These are phyloP conservation scores for Eimeria necatrix DNA, from an alignment of 169 alveolate species.

Conservation along the genomic window DNA sequence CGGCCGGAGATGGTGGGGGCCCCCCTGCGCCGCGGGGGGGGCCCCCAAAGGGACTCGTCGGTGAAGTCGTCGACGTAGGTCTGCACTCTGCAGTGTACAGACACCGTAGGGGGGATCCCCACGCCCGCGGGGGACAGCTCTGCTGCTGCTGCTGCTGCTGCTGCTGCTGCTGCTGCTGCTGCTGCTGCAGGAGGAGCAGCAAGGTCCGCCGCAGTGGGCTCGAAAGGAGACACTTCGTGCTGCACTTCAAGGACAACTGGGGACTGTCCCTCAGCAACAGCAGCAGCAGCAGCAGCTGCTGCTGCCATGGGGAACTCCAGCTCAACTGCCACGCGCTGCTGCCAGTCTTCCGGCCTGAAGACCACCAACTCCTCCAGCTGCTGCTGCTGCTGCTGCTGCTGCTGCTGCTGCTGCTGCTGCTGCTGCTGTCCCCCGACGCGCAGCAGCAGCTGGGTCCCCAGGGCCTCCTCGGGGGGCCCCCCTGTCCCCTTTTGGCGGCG, in stretches of 20 bases:
- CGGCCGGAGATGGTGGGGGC: not conserved
- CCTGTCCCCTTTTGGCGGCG: not conserved
- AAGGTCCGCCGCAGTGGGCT: not conserved
- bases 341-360: slow-evolving; percentile 36
- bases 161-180: not conserved
- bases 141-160: not conserved
- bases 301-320: slow-evolving; percentile 12
- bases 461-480: not conserved
- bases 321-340: not conserved
- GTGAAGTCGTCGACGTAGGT: slow-evolving; percentile 34
- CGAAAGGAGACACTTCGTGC: not conserved
- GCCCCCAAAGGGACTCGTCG: not conserved
- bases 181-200: not conserved
- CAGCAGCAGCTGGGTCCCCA: not conserved
- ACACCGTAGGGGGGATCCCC: slow-evolving; percentile 40
- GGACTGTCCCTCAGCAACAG: not conserved
- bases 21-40: not conserved
- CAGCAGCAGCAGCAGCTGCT: slow-evolving; percentile 61
- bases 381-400: not conserved
- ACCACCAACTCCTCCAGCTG: not conserved
- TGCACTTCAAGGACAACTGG: slow-evolving; percentile 27
- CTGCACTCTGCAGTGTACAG: slow-evolving; percentile 36
- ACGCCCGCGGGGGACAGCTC: not conserved
- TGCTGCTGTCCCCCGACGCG: not conserved
- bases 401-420: not conserved